Evolutionary conservation across 108 stramenopile genomes (phyloP).

Genomic region (Cyclotella baltica): DNA sequence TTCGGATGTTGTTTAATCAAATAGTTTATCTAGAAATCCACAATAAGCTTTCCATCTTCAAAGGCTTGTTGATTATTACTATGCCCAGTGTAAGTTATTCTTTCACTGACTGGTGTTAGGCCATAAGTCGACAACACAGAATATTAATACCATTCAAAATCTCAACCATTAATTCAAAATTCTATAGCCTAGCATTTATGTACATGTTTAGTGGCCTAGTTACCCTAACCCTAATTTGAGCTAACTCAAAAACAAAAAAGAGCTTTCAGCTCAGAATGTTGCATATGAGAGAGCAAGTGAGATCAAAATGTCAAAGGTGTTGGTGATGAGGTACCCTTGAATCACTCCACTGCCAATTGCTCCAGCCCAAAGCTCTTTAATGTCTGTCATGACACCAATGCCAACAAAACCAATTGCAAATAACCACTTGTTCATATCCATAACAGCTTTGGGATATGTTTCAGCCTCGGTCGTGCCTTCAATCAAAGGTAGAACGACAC

Average conservation of each 20-base stretch:
- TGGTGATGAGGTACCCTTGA: constrained; percentile 8
- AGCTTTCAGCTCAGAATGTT: neutral
- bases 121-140: too few relatives aligned
- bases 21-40: too few relatives aligned
- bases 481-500: constrained; percentile 3
- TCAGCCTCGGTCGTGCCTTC: neutral
- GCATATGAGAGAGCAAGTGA: constrained; percentile 1
- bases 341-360: constrained; percentile 16
- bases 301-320: neutral
- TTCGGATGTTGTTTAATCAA: too few relatives aligned
- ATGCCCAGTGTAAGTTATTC: too few relatives aligned
- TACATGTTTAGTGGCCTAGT: too few relatives aligned
- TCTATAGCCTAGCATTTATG: too few relatives aligned
- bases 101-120: too few relatives aligned
- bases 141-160: too few relatives aligned
- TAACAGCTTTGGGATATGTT: constrained; percentile 3
- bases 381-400: constrained; percentile 3
- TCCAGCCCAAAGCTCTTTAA: constrained; percentile 12
- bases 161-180: too few relatives aligned
- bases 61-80: too few relatives aligned
- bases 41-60: too few relatives aligned
- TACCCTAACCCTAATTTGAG: too few relatives aligned
- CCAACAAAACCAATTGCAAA: constrained; percentile 14
- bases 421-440: constrained; percentile 14
- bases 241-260: neutral